phyloP scores from a whole-genome alignment of 345 rosid species.

The Aegle marmelos region DNA sequence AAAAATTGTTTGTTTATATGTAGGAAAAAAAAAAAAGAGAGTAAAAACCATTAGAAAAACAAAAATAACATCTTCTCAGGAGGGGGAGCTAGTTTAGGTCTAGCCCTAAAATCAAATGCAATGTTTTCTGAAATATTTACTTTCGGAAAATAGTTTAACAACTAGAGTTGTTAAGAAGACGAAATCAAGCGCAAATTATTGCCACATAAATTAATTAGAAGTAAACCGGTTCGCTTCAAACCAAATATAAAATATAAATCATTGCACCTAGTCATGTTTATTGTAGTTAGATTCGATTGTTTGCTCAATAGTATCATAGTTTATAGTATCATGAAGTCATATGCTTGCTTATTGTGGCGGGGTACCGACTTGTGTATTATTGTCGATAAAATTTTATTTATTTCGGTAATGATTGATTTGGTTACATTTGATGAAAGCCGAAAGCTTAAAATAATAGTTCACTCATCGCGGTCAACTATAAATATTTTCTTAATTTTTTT shows the following conservation, averaged over 20 bases:
- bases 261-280: neutral
- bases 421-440: neutral
- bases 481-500: neutral
- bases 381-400: neutral
- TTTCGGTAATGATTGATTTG: neutral
- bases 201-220: slow-evolving; percentile 13
- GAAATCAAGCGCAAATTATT: neutral
- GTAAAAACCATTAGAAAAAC: neutral
- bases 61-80: no score
- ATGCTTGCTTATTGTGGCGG: neutral
- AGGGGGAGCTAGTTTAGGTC: neutral
- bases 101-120: neutral
- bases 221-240: neutral
- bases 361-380: neutral
- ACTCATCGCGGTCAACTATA: neutral
- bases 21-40: neutral
- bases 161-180: slow-evolving; percentile 1
- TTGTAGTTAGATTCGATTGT: neutral
- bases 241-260: neutral
- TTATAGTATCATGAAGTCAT: slow-evolving; percentile 5
- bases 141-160: neutral
- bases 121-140: no score
- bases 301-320: neutral
- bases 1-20: neutral
- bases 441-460: neutral